These are phyloP conservation scores for Triglochin maritima DNA, from an alignment of 106 monocot species.

Conservation along the genomic window DNA sequence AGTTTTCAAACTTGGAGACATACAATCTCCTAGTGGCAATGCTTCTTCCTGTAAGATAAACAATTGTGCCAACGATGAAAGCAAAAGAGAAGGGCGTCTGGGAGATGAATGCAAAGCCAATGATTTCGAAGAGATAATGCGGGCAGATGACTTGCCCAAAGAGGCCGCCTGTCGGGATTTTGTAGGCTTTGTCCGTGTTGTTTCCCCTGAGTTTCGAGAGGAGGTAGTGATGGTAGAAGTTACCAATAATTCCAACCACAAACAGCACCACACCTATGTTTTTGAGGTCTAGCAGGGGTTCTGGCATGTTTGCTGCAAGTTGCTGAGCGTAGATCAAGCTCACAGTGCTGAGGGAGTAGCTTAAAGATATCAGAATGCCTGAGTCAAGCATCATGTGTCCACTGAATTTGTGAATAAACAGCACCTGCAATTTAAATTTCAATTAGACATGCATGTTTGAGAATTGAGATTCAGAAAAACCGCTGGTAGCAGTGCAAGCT, in stretches of 20 bases:
- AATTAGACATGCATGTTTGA: constrained; percentile 4
- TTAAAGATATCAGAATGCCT: constrained; percentile 23
- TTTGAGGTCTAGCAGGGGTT: constrained; percentile 42
- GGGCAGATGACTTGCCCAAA: constrained; percentile 67
- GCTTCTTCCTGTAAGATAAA: constrained; percentile 68
- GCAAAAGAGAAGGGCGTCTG: constrained; percentile 39
- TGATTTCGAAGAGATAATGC: constrained; percentile 83
- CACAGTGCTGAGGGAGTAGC: constrained; percentile 34
- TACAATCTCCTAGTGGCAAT: constrained; percentile 69
- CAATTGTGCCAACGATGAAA: constrained; percentile 31
- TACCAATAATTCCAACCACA: constrained; percentile 53
- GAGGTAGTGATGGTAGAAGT: constrained; percentile 75
- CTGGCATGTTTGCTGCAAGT: constrained; percentile 21
- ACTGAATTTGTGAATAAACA: constrained; percentile 69
- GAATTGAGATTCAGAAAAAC: background rate
- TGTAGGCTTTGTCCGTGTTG: constrained; percentile 55
- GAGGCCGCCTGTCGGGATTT: constrained; percentile 64
- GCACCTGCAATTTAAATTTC: constrained; percentile 13
- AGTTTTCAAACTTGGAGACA: constrained; percentile 53
- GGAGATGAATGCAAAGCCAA: constrained; percentile 44
- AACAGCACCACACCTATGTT: constrained; percentile 41
- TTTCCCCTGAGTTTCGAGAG: constrained; percentile 48
- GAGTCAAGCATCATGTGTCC: constrained; percentile 31
- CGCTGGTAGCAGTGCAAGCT: background rate
- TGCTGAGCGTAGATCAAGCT: constrained; percentile 54